These are phyloP conservation scores for Aspergillus novofumigatus DNA, from an alignment of 2,329 filamentous ascomycete genomes.

Conservation along the genomic window DNA sequence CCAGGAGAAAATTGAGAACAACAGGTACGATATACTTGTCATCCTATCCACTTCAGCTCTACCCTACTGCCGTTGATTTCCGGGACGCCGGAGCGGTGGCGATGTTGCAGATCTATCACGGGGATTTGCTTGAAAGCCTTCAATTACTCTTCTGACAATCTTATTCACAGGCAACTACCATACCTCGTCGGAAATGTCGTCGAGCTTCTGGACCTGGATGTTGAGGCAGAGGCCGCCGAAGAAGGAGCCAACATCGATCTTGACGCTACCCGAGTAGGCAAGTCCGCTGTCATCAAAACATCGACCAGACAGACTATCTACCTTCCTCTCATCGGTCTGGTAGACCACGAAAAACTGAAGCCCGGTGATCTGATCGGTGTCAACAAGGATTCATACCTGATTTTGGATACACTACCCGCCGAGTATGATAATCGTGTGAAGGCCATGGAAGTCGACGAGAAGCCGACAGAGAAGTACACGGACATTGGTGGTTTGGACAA, in stretches of 20 bases:
- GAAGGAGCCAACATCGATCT: conserved; percentile 98
- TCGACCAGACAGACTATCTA: conserved; percentile 98
- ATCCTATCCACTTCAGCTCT: background rate
- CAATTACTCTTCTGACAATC: conserved; percentile 14
- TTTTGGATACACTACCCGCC: conserved; percentile 91
- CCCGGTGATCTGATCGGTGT: conserved; percentile 95
- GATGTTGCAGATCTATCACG: background rate
- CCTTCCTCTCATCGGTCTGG: conserved; percentile 90
- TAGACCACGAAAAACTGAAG: conserved; percentile 92
- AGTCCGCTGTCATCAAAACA: conserved; percentile 98
- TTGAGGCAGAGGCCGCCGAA: conserved; percentile 90
- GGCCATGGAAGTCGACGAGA: conserved; percentile 99
- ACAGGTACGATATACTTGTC: conserved; percentile 59
- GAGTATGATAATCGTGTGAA: conserved; percentile 99
- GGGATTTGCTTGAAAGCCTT: background rate
- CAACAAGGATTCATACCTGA: conserved; percentile 97
- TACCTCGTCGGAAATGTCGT: conserved; percentile 99
- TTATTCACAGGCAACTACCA: conserved; percentile 71
- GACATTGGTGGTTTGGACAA: conserved; percentile 97
- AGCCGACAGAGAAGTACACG: conserved; percentile 97
- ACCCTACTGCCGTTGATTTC: background rate
- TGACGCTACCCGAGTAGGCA: conserved; percentile 92
- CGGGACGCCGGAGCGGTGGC: background rate
- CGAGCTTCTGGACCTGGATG: conserved; percentile 92
- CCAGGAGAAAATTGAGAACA: conserved; percentile 97